Base-by-base conservation (phyloP, 495 filamentous ascomycete species). In the Hypomontagnella monticulosa region DNA sequence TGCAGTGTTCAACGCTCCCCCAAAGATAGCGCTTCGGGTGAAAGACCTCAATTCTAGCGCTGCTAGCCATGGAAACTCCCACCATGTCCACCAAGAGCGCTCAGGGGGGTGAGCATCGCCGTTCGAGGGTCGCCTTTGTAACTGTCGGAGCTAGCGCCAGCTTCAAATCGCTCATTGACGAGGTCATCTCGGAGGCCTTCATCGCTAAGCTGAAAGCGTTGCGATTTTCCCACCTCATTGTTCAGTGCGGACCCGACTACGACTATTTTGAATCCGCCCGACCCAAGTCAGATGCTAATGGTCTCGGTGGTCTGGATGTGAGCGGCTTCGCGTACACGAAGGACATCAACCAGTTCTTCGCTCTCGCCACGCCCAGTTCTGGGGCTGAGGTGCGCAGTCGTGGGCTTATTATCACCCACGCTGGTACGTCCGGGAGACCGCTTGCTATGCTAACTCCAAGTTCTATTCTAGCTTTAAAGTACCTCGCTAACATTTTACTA, bases 121-220 rank as follows among this genome's bases (percentile, higher is more conserved):
- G 16, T 7, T 19, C 15, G 15, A 47, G 69, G 32, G 20, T 52
- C 53, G 60, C 54, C 72, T 89, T 97, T 56, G 90, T 97, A 20
- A 97, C 95, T 0, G 87, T 96, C 30, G 95, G 95, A 44, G 96
- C 95, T 1, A 99, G 94, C 0, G 93, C 93, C 2, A 82, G 88
- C 14, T 99, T 99, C 75, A 79, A 84, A 46, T 72, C 79, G 9
- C 85, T 99, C 7, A 77, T 97, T 41, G 73, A 81, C 16, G 85
- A 91, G 44, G 80, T 88, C n/a, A 79, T 93, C 49, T 76, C 80
- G 20, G 78, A 83, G 1, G 47, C 71, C 0, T 93, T 96, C 63
- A 76, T 93, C 33, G 61, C 76, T 11, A 76, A 81, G 11, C 80
- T 97, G 10, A 64, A 75, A 16, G 49, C 66, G 0, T 74, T 78